A percentile compares a stretch with the other conserved stretches of the same genome.
phyloP scores from a whole-genome alignment of 495 filamentous ascomycete genomes.

The Xylaria grammica region DNA sequence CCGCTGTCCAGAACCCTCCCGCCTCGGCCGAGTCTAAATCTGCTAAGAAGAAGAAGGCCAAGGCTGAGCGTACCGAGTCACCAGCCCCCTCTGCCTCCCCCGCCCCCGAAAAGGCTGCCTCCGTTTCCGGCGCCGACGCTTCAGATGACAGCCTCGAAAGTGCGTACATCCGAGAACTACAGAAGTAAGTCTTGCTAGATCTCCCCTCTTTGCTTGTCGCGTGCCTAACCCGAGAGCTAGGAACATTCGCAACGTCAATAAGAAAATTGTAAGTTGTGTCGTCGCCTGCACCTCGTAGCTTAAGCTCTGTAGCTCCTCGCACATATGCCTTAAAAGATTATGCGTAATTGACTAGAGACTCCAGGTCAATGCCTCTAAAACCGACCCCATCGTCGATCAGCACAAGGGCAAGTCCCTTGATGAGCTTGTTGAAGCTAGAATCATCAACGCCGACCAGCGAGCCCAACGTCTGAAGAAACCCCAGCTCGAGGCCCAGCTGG shows the following conservation, averaged over 20 bases:
- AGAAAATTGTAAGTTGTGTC: constrained; percentile 76
- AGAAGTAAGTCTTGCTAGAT: constrained; percentile 66
- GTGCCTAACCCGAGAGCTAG: constrained; percentile 51
- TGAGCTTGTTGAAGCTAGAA: constrained; percentile 77
- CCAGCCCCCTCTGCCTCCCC: constrained; percentile 48
- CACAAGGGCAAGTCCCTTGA: constrained; percentile 79
- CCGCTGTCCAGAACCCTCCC: constrained; percentile 57
- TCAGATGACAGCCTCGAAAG: constrained; percentile 66
- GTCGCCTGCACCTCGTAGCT: constrained; percentile 17
- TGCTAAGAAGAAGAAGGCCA: constrained; percentile 76
- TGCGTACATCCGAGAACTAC: constrained; percentile 79
- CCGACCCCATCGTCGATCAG: constrained; percentile 77
- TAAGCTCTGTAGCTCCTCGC: not conserved
- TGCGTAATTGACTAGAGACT: constrained; percentile 10
- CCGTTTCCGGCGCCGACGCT: constrained; percentile 47
- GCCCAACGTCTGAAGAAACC: constrained; percentile 89
- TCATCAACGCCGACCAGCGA: constrained; percentile 94
- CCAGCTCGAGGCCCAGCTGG: constrained; percentile 71
- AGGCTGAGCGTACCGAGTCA: constrained; percentile 58
- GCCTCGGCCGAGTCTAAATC: constrained; percentile 62
- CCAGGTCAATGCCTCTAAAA: constrained; percentile 77
- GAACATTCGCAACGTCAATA: constrained; percentile 81
- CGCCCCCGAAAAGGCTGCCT: constrained; percentile 47
- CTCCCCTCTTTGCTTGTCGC: constrained; percentile 7
- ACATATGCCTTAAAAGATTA: not conserved